These are phyloP conservation scores for Chytriomyces confervae DNA, from an alignment of 192 early-diverging fungal genomes.

Conservation along the genomic window DNA sequence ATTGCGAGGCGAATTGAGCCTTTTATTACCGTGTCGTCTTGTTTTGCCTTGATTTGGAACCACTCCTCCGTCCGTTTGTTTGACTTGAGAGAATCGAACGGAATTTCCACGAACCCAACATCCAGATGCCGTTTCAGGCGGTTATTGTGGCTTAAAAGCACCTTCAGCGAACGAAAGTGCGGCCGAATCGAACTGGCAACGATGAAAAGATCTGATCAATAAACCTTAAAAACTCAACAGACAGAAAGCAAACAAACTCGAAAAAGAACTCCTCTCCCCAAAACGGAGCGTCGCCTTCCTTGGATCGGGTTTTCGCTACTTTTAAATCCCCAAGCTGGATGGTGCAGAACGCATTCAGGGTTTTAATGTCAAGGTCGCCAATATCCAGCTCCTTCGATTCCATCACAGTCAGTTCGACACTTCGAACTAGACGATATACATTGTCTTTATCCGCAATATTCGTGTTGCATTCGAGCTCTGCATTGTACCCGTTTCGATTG, in stretches of 20 bases:
- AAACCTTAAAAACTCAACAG: neutral
- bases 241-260: conserved; percentile 24
- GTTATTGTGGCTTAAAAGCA: conserved; percentile 45
- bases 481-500: conserved; percentile 18
- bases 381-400: conserved; percentile 52
- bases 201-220: neutral
- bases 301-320: conserved; percentile 47
- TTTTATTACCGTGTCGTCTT: neutral
- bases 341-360: conserved; percentile 29
- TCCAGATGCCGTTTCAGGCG: conserved; percentile 41
- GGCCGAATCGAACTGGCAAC: conserved; percentile 42
- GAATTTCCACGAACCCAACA: conserved; percentile 50
- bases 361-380: neutral
- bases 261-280: conserved; percentile 55
- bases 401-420: conserved; percentile 40
- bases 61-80: conserved; percentile 41
- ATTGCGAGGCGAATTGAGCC: conserved; percentile 46
- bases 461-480: conserved; percentile 18
- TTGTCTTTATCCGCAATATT: conserved; percentile 25
- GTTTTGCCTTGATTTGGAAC: conserved; percentile 42
- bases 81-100: conserved; percentile 33
- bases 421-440: conserved; percentile 13
- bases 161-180: conserved; percentile 37
- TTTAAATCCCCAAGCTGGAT: conserved; percentile 54
- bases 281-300: conserved; percentile 48